phyloP scores from a whole-genome alignment of 169 alveolate genomes.

The Plasmodium knowlesi region DNA sequence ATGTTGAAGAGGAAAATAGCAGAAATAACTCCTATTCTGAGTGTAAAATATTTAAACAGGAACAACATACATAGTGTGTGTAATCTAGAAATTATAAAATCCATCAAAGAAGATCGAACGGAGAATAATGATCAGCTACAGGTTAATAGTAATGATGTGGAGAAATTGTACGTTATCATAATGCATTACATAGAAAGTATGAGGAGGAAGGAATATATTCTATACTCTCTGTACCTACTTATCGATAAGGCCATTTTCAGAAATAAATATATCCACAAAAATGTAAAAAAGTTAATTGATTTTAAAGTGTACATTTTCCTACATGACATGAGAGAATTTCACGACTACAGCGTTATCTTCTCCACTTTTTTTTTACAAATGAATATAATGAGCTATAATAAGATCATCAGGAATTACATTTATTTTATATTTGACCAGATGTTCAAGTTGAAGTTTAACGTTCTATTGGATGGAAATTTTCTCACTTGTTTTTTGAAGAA shows the following conservation, averaged over 20 bases:
- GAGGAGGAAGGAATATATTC: conserved; percentile 34
- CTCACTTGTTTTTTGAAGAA: conserved; percentile 51
- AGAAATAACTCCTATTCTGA: conserved; percentile 25
- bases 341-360: conserved; percentile 28
- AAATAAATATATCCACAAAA: conserved; percentile 33
- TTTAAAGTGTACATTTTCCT: conserved; percentile 25
- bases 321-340: conserved; percentile 14
- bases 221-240: conserved; percentile 30
- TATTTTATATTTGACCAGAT: conserved; percentile 56
- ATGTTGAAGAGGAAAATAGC: neutral
- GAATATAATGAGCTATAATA: conserved; percentile 69
- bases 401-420: conserved; percentile 46
- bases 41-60: conserved; percentile 32
- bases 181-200: conserved; percentile 47
- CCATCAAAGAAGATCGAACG: neutral
- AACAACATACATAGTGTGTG: conserved; percentile 27
- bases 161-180: conserved; percentile 13
- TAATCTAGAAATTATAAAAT: neutral
- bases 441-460: conserved; percentile 22
- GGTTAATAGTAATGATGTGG: neutral
- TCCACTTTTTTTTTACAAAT: conserved; percentile 15
- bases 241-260: conserved; percentile 39
- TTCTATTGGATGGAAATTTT: conserved; percentile 1
- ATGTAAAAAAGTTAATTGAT: conserved; percentile 34
- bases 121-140: neutral